Percentiles rank a stretch among this genome's conserved stretches.
Evolutionary conservation across 306 rosid species (phyloP).

Genomic region (Dalbergia cultrata): DNA sequence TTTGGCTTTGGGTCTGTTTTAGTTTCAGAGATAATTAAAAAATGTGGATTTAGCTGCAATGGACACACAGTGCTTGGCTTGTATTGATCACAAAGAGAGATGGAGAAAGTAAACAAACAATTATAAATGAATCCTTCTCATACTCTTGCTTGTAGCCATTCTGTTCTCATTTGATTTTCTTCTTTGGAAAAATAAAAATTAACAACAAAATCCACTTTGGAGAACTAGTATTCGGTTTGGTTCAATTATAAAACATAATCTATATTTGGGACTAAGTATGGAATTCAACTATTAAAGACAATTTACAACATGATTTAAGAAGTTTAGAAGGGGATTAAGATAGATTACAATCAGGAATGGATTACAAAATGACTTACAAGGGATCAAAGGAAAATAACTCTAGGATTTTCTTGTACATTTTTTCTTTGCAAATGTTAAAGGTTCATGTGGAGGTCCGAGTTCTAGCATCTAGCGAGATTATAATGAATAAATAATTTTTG

Average conservation of each 20-base stretch:
- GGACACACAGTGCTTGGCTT: background rate
- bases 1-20: background rate
- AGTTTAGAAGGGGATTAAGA: no score
- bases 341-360: background rate
- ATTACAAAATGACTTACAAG: background rate
- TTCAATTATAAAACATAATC: background rate
- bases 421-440: background rate
- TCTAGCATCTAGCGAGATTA: background rate
- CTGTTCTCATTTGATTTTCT: no score
- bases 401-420: background rate
- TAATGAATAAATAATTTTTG: constrained; percentile 3
- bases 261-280: background rate
- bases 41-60: background rate
- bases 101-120: no score
- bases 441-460: background rate
- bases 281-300: background rate
- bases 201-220: background rate
- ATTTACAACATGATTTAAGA: no score
- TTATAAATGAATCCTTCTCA: no score
- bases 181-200: background rate
- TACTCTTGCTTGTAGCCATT: no score
- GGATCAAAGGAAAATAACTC: background rate
- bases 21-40: background rate
- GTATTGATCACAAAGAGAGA: no score
- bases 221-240: constrained; percentile 19